Evolutionary conservation across 116 monocot species (phyloP).

Genomic region (Posidonia oceanica): DNA sequence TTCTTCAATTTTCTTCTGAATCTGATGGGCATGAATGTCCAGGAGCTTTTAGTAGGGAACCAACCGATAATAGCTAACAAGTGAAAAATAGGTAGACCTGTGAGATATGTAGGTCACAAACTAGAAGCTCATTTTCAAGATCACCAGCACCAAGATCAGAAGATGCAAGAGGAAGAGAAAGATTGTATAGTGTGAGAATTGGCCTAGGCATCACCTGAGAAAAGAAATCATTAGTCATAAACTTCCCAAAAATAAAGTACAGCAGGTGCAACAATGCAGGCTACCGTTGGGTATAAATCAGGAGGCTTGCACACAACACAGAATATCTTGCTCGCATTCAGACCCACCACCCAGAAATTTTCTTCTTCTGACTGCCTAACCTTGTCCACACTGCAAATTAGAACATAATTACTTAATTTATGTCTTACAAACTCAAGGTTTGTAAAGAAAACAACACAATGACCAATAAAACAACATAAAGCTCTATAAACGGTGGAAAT

Average conservation of each 20-base stretch:
- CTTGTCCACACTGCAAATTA: slow-evolving; percentile 51
- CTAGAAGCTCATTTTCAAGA: slow-evolving; percentile 83
- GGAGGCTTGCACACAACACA: slow-evolving; percentile 84
- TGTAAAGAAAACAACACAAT: neutral
- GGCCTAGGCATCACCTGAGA: slow-evolving; percentile 91
- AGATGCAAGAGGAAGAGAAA: slow-evolving; percentile 75
- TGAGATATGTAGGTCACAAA: slow-evolving; percentile 51
- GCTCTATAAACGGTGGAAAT: neutral
- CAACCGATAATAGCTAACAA: neutral
- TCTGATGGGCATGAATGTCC: slow-evolving; percentile 26
- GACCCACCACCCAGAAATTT: slow-evolving; percentile 81
- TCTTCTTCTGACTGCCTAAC: slow-evolving; percentile 77
- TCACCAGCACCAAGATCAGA: slow-evolving; percentile 86
- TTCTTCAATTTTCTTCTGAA: slow-evolving; percentile 59
- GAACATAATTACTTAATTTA: neutral
- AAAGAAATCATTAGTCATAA: neutral
- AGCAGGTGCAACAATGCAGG: neutral
- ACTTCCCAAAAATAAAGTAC: neutral
- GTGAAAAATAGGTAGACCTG: slow-evolving; percentile 35
- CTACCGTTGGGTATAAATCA: slow-evolving; percentile 63
- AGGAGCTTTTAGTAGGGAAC: slow-evolving; percentile 1
- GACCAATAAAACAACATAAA: too few relatives aligned
- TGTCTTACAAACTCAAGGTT: neutral
- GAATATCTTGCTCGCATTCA: slow-evolving; percentile 72
- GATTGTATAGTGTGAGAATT: slow-evolving; percentile 54